phyloP scores from a whole-genome alignment of 345 rosid species.

The Passiflora organensis region DNA sequence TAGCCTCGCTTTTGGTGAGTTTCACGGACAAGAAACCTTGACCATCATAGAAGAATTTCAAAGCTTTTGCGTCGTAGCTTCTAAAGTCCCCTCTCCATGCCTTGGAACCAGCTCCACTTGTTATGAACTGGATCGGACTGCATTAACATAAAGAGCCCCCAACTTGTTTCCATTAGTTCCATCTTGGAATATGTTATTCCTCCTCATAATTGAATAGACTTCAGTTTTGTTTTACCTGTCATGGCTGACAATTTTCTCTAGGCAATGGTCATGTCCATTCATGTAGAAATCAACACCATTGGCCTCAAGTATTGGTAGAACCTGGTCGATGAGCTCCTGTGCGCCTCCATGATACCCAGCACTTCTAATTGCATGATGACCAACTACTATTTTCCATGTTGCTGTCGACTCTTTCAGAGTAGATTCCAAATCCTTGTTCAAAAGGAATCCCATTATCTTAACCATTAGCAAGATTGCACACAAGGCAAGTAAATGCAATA shows the following conservation, averaged over 20 bases:
- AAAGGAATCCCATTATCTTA: too few relatives aligned
- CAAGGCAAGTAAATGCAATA: too few relatives aligned
- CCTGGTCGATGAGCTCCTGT: slow-evolving; percentile 39
- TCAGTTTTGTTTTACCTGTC: slow-evolving; percentile 6
- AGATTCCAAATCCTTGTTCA: slow-evolving; percentile 34
- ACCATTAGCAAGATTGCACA: too few relatives aligned
- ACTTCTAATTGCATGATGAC: slow-evolving; percentile 70
- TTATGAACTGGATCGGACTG: slow-evolving; percentile 15
- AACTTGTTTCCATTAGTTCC: too few relatives aligned
- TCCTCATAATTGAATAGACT: too few relatives aligned
- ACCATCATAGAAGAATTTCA: slow-evolving; percentile 11
- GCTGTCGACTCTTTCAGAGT: slow-evolving; percentile 46
- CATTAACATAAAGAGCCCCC: background rate
- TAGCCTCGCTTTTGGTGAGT: background rate
- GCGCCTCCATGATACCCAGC: slow-evolving; percentile 69
- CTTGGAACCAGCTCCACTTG: slow-evolving; percentile 20
- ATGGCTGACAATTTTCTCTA: slow-evolving; percentile 6
- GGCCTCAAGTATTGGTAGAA: slow-evolving; percentile 52
- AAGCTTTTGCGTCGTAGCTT: background rate
- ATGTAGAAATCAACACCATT: slow-evolving; percentile 17
- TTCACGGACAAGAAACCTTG: slow-evolving; percentile 17
- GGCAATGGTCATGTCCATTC: slow-evolving; percentile 19
- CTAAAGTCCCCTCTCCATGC: slow-evolving; percentile 9
- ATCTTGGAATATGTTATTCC: too few relatives aligned
- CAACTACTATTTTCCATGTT: slow-evolving; percentile 70